Conservation (phyloP, 1,284 basidiomycete genomes). For the Pascua sp. region DNA sequence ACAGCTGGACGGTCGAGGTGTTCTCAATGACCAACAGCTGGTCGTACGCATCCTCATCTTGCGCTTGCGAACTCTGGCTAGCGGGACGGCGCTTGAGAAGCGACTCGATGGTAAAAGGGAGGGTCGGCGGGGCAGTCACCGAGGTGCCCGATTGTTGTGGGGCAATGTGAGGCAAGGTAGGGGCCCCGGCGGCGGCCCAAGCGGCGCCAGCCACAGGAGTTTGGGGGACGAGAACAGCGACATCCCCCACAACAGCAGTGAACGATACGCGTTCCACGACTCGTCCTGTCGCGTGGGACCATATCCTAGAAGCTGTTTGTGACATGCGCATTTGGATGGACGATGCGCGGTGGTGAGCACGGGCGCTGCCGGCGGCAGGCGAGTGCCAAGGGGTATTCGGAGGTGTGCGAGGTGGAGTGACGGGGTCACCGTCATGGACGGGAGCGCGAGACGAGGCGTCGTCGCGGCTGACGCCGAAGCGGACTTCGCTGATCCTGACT, state of each 20-base stretch:
- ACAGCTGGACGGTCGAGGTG: conserved; percentile 15
- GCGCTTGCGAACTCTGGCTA: background rate
- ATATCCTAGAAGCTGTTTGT: conserved; percentile 28
- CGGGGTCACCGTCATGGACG: background rate
- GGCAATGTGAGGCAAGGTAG: conserved; percentile 4
- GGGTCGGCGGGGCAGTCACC: background rate
- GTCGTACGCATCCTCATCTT: conserved; percentile 16
- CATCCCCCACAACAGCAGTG: conserved; percentile 21
- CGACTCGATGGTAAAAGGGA: background rate
- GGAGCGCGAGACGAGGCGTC: background rate
- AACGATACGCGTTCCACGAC: conserved; percentile 35
- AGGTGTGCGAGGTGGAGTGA: background rate
- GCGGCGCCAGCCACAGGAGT: conserved; percentile 1
- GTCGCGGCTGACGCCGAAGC: conserved; percentile 19
- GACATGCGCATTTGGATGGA: conserved; percentile 24
- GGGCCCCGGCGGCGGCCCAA: too few species aligned
- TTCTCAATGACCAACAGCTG: conserved; percentile 25
- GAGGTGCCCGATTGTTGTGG: background rate
- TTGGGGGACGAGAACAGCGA: conserved; percentile 30
- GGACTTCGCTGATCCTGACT: conserved; percentile 22
- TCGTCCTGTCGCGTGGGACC: conserved; percentile 35
- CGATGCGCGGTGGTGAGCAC: conserved; percentile 15
- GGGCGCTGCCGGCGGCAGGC: background rate
- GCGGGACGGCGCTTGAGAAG: conserved; percentile 1
- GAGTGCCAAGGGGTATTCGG: background rate